Evolutionary conservation across 1,284 basidiomycete species (phyloP).

Genomic region (Ceratobasidium sp.): DNA sequence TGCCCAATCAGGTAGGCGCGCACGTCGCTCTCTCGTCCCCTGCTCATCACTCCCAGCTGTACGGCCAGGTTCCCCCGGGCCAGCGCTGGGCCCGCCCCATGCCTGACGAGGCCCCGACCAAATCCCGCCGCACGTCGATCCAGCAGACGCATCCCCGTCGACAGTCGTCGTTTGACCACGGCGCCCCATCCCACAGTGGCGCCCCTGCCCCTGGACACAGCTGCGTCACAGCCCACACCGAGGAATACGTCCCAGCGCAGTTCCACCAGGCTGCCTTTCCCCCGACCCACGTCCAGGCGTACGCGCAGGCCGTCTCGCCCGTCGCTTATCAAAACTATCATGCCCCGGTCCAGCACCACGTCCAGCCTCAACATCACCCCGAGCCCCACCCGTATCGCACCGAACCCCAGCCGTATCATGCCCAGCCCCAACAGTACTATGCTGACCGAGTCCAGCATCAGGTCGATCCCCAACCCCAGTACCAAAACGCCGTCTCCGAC

Average conservation of each 20-base stretch:
- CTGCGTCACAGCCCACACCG: too few species aligned
- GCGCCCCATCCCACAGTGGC: too few species aligned
- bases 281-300: not conserved
- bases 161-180: not conserved
- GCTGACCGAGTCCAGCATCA: not conserved
- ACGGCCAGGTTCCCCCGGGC: not conserved
- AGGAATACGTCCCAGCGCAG: not conserved
- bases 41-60: not conserved
- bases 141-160: not conserved
- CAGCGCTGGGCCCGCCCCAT: constrained; percentile 9
- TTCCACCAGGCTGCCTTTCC: not conserved
- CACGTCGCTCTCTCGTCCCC: not conserved
- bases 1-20: constrained; percentile 2
- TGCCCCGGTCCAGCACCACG: not conserved
- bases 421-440: not conserved
- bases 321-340: not conserved
- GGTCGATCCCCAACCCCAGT: not conserved
- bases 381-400: too few species aligned
- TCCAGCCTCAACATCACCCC: not conserved
- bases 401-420: not conserved
- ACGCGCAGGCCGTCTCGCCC: not conserved
- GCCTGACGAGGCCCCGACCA: not conserved
- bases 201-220: too few species aligned
- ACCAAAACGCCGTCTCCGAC: not conserved
- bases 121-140: not conserved